phyloP scores from a whole-genome alignment of 169 alveolate genomes.

The Cryptosporidium sp. region DNA sequence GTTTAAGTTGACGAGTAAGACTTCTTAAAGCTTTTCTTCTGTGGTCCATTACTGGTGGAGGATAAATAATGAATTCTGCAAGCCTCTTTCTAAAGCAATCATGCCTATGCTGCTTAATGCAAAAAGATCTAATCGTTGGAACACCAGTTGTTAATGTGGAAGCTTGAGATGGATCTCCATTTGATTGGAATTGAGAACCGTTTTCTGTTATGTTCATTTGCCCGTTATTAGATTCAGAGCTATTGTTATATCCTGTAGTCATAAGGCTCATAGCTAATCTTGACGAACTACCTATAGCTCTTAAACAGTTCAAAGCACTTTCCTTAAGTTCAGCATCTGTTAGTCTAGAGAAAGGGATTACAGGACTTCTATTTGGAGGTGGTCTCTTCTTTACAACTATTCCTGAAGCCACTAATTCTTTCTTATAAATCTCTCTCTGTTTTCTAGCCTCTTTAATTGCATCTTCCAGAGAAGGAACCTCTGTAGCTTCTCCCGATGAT shows the following conservation, averaged over 20 bases:
- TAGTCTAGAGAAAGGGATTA: constrained; percentile 49
- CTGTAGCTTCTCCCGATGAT: constrained; percentile 61
- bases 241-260: background rate
- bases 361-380: constrained; percentile 49
- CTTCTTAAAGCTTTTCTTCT: constrained; percentile 39
- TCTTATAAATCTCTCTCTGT: constrained; percentile 58
- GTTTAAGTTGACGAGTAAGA: constrained; percentile 46
- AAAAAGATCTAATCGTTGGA: constrained; percentile 9
- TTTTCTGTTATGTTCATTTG: background rate
- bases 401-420: constrained; percentile 56
- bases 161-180: background rate
- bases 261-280: constrained; percentile 20
- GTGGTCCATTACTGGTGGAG: constrained; percentile 66
- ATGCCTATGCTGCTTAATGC: constrained; percentile 61
- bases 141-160: background rate
- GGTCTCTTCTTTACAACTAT: constrained; percentile 46
- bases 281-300: constrained; percentile 20
- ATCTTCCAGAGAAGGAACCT: constrained; percentile 66
- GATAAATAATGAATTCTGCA: constrained; percentile 55
- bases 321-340: constrained; percentile 30
- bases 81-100: constrained; percentile 53
- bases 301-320: constrained; percentile 47
- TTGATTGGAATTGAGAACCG: background rate
- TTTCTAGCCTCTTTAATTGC: constrained; percentile 69
- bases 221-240: background rate